phyloP scores from a whole-genome alignment of 1,284 basidiomycete genomes.

The Malassezia arunalokei region DNA sequence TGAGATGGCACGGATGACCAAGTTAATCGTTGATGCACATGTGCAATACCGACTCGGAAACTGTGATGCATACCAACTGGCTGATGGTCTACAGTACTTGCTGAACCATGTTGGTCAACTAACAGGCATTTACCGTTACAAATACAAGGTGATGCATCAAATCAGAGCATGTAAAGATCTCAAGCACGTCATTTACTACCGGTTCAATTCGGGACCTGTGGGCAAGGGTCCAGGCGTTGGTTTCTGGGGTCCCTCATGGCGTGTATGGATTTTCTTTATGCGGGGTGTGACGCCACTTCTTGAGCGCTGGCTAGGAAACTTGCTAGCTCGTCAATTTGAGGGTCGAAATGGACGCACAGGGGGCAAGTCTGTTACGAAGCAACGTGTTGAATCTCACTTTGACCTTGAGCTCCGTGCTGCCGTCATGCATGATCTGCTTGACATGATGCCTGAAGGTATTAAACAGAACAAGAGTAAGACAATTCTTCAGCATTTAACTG shows the following conservation, averaged over 20 bases:
- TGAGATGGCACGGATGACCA: slow-evolving; percentile 91
- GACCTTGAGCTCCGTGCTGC: slow-evolving; percentile 93
- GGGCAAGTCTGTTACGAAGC: slow-evolving; percentile 78
- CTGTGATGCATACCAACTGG: slow-evolving; percentile 97
- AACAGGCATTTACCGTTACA: slow-evolving; percentile 97
- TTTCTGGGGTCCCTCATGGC: slow-evolving; percentile 99
- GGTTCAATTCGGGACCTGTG: slow-evolving; percentile 98
- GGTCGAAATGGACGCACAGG: slow-evolving; percentile 81
- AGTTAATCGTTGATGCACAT: slow-evolving; percentile 95
- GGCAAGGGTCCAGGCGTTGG: slow-evolving; percentile 98
- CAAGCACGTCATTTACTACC: slow-evolving; percentile 67
- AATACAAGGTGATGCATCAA: slow-evolving; percentile 99
- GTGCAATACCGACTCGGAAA: slow-evolving; percentile 98
- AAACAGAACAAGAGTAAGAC: slow-evolving; percentile 99
- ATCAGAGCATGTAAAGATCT: slow-evolving; percentile 98
- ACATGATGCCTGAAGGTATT: slow-evolving; percentile 92
- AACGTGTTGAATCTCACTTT: slow-evolving; percentile 96
- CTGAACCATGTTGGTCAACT: slow-evolving; percentile 94
- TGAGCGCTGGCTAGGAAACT: slow-evolving; percentile 92
- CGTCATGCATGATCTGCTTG: slow-evolving; percentile 91
- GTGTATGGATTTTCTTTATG: slow-evolving; percentile 99
- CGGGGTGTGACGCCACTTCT: slow-evolving; percentile 93
- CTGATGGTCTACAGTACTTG: slow-evolving; percentile 94
- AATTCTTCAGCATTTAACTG: slow-evolving; percentile 89
- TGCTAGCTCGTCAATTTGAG: slow-evolving; percentile 95